Base-by-base conservation (phyloP, 768 basidiomycete genomes). In the Trametes cingulata region DNA sequence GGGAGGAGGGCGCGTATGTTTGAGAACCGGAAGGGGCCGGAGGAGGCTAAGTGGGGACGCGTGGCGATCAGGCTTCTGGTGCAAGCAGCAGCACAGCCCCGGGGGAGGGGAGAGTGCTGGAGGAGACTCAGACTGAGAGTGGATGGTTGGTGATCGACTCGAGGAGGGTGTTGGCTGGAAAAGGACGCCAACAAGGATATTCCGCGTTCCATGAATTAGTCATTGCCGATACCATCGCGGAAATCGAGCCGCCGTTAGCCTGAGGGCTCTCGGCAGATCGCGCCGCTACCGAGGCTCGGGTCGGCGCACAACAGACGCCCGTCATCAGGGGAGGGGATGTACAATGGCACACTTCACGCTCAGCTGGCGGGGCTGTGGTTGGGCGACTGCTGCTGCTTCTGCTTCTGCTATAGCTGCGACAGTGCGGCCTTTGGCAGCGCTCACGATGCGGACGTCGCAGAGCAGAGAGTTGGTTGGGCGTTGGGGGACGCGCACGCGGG, bases 141-240 rank as follows among this genome's bases (percentile, higher is more conserved):
- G n/a, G n/a, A n/a, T n/a, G n/a, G n/a, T n/a, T n/a, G n/a, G n/a
- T n/a, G n/a, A n/a, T n/a, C n/a, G n/a, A n/a, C n/a, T n/a, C n/a
- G n/a, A n/a, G n/a, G n/a, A n/a, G n/a, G n/a, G n/a, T n/a, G n/a
- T n/a, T n/a, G n/a, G n/a, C n/a, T n/a, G n/a, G n/a, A n/a, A n/a
- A 43, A 19, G 56, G 29, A 12, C 20, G 19, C 36, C 15, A 29
- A 33, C 6, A 33, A 19, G 41, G 39, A 49, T 25, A 29, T 42
- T 29, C 52, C 25, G 40, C 15, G 50, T 24, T 2, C 15, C 41
- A 47, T 55, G 48, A 40, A 61, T 61, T 50, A 49, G 48, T 61
- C 53, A 61, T 13, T 29, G 46, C 60, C 60, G 60, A 55, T 29
- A 61, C 46, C 10, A 42, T 61, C 60, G 60, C 59, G 59, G 59